Conservation (phyloP, 768 basidiomycete species). For the Wakefieldia striispora region DNA sequence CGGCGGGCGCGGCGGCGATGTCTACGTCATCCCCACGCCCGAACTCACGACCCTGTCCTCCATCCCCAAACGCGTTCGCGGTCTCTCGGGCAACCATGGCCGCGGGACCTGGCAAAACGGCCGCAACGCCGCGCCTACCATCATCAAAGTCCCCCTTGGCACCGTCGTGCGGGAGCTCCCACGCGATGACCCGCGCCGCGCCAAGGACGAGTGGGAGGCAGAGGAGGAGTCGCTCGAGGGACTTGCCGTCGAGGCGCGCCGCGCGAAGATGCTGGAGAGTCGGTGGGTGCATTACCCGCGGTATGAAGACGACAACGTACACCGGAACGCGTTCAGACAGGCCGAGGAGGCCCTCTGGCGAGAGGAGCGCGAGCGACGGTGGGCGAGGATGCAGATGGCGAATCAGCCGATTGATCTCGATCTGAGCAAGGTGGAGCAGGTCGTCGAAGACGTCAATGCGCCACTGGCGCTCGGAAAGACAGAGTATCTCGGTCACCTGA, state of each 20-base stretch:
- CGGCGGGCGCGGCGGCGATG: conserved; percentile 85
- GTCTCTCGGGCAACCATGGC: conserved; percentile 65
- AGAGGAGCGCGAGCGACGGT: conserved; percentile 60
- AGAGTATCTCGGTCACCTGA: conserved; percentile 56
- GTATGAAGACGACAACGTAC: conserved; percentile 57
- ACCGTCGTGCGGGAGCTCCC: conserved; percentile 82
- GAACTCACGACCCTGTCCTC: conserved; percentile 75
- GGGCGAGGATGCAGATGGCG: conserved; percentile 42
- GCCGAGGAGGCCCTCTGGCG: conserved; percentile 61
- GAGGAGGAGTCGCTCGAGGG: conserved; percentile 59
- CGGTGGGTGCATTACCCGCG: conserved; percentile 84
- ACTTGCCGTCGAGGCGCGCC: conserved; percentile 44
- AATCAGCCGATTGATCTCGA: conserved; percentile 54
- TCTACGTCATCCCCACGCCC: conserved; percentile 80
- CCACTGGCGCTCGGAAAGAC: conserved; percentile 60
- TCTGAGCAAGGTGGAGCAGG: conserved; percentile 51
- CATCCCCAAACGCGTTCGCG: conserved; percentile 67
- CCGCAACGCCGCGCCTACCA: conserved; percentile 62
- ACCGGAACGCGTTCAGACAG: conserved; percentile 65
- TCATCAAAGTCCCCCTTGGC: conserved; percentile 84
- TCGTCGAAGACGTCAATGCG: conserved; percentile 37
- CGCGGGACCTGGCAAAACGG: conserved; percentile 89
- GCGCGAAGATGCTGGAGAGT: conserved; percentile 57
- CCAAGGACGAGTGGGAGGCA: conserved; percentile 69
- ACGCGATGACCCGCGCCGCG: conserved; percentile 61